phyloP scores from a whole-genome alignment of 331 rosid species.

The Phaseolus coccineus region DNA sequence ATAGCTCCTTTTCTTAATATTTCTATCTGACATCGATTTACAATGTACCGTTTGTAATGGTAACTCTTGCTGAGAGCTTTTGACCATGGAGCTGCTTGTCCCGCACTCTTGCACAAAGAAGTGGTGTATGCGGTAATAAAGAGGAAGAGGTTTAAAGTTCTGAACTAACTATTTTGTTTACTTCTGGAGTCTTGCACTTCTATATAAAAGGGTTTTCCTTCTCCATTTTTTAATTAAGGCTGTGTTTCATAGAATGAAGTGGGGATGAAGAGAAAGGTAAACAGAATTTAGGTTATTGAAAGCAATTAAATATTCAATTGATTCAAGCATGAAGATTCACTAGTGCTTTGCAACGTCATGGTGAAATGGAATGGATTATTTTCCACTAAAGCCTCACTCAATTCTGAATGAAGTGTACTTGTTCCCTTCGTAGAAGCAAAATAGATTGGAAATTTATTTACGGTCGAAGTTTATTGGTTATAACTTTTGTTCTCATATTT shows the following conservation, averaged over 20 bases:
- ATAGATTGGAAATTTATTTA: not conserved
- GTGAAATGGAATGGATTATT: not conserved
- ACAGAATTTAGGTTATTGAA: constrained; percentile 7
- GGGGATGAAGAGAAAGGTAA: not conserved
- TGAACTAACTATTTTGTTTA: not conserved
- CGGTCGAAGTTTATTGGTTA: not conserved
- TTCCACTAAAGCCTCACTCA: not conserved
- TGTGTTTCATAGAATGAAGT: constrained; percentile 23
- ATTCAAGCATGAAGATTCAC: not conserved
- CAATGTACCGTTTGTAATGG: not conserved
- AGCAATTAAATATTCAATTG: not conserved
- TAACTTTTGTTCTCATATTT: constrained; percentile 9
- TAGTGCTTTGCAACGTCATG: constrained; percentile 6
- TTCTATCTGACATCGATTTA: not conserved
- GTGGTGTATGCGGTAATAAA: not conserved
- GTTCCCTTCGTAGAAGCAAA: not conserved
- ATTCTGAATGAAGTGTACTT: not conserved
- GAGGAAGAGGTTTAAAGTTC: not conserved
- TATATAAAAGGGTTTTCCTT: not conserved
- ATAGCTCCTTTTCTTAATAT: constrained; percentile 4
- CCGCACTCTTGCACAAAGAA: not conserved
- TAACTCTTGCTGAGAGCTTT: not conserved
- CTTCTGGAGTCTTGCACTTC: constrained; percentile 3
- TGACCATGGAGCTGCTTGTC: not conserved
- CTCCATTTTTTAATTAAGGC: not conserved